These are phyloP conservation scores for Conidiobolus incongruus DNA, from an alignment of 371 early-diverging fungal genomes.

Conservation along the genomic window DNA sequence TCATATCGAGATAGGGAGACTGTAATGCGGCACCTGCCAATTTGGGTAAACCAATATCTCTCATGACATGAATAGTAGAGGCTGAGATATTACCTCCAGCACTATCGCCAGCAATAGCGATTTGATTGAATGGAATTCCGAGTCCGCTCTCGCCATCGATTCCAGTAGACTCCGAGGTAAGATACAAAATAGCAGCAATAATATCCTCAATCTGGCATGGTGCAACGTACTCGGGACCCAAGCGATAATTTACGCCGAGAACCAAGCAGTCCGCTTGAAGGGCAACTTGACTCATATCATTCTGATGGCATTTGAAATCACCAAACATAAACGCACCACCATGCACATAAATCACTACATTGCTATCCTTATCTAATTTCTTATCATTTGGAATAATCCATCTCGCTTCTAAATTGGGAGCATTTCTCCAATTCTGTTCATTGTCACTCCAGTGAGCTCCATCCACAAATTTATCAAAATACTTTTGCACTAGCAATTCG, in stretches of 20 bases:
- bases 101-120: slow-evolving; percentile 29
- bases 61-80: not conserved
- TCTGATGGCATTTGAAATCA: slow-evolving; percentile 28
- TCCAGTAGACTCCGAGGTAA: slow-evolving; percentile 26
- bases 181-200: no score
- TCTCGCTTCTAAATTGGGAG: no score
- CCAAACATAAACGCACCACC: slow-evolving; percentile 39
- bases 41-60: not conserved
- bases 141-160: slow-evolving; percentile 12
- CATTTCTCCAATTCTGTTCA: no score
- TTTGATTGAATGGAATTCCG: slow-evolving; percentile 9
- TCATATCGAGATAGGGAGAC: slow-evolving; percentile 16
- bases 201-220: no score
- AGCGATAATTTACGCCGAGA: slow-evolving; percentile 16
- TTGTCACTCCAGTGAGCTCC: no score
- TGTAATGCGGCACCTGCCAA: not conserved
- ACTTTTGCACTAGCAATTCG: no score
- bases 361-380: not conserved
- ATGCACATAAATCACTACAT: slow-evolving; percentile 29
- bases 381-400: no score
- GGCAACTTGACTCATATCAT: slow-evolving; percentile 25
- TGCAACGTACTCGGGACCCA: no score
- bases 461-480: no score
- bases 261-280: slow-evolving; percentile 17
- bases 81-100: slow-evolving; percentile 14